phyloP scores from a whole-genome alignment of 1,139 yeast species.

The Arxiozyma slooffiae region DNA sequence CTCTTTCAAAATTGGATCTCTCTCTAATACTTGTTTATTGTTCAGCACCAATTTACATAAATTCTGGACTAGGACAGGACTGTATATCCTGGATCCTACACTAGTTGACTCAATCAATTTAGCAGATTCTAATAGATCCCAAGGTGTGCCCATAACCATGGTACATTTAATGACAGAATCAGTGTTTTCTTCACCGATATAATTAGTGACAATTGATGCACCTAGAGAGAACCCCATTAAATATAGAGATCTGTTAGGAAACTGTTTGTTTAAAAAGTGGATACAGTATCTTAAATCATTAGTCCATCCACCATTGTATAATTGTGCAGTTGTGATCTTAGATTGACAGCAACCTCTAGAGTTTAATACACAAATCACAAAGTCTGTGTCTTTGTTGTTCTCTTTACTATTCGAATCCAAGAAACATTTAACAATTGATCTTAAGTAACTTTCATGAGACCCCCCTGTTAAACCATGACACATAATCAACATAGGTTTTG shows the following conservation, averaged over 20 bases:
- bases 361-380: slow-evolving; percentile 48
- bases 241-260: slow-evolving; percentile 44
- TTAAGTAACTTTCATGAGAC: slow-evolving; percentile 47
- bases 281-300: slow-evolving; percentile 49
- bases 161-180: slow-evolving; percentile 39
- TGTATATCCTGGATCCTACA: slow-evolving; percentile 41
- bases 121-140: slow-evolving; percentile 47
- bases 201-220: slow-evolving; percentile 47
- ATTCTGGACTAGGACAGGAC: slow-evolving; percentile 46
- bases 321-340: slow-evolving; percentile 47
- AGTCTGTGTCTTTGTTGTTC: slow-evolving; percentile 31
- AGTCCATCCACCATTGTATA: slow-evolving; percentile 54
- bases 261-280: slow-evolving; percentile 37
- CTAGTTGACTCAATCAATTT: slow-evolving; percentile 35
- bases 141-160: slow-evolving; percentile 44
- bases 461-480: slow-evolving; percentile 59
- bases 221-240: slow-evolving; percentile 51
- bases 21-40: slow-evolving; percentile 36
- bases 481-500: slow-evolving; percentile 43
- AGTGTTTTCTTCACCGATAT: slow-evolving; percentile 44
- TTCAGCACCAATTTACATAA: slow-evolving; percentile 37
- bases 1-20: slow-evolving; percentile 16
- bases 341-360: slow-evolving; percentile 56
- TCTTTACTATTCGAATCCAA: slow-evolving; percentile 30
- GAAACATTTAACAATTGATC: slow-evolving; percentile 32